phyloP scores from a whole-genome alignment of 1,284 basidiomycete genomes.

The Singerocomus inundabilis region DNA sequence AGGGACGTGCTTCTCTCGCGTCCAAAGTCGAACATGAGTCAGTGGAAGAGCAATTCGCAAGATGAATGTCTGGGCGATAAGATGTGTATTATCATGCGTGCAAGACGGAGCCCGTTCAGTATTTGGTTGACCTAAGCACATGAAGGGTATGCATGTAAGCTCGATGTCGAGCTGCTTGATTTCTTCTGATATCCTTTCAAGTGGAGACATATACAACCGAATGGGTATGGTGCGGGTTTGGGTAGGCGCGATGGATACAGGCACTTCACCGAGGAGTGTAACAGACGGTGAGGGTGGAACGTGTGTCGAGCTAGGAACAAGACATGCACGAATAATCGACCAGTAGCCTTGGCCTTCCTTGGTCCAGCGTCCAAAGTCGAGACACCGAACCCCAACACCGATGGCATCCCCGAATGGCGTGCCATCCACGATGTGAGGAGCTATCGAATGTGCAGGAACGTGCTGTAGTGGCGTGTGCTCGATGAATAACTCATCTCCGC shows the following conservation, averaged over 20 bases:
- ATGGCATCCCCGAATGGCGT: constrained; percentile 63
- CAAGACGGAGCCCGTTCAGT: neutral
- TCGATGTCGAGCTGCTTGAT: constrained; percentile 38
- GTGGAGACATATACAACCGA: constrained; percentile 39
- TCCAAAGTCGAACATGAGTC: constrained; percentile 43
- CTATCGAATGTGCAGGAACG: constrained; percentile 51
- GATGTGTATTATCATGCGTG: neutral
- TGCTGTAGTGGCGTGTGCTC: constrained; percentile 33
- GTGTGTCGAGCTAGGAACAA: constrained; percentile 2
- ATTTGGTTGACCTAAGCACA: constrained; percentile 15
- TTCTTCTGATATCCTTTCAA: constrained; percentile 28
- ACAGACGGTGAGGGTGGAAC: constrained; percentile 33
- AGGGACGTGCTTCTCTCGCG: constrained; percentile 30
- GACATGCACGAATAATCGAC: constrained; percentile 15
- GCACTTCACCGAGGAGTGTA: constrained; percentile 31
- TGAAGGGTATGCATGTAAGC: constrained; percentile 28
- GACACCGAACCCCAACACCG: constrained; percentile 59
- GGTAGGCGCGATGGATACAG: constrained; percentile 51
- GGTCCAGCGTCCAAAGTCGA: constrained; percentile 23
- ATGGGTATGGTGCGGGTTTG: constrained; percentile 62
- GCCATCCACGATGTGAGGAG: constrained; percentile 65
- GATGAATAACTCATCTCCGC: neutral
- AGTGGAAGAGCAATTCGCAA: constrained; percentile 40
- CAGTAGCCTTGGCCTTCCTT: constrained; percentile 13
- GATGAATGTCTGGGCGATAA: constrained; percentile 2